Evolutionary conservation across 352 stramenopile genomes (phyloP).

Genomic region (Aphanomyces cochlioides): DNA sequence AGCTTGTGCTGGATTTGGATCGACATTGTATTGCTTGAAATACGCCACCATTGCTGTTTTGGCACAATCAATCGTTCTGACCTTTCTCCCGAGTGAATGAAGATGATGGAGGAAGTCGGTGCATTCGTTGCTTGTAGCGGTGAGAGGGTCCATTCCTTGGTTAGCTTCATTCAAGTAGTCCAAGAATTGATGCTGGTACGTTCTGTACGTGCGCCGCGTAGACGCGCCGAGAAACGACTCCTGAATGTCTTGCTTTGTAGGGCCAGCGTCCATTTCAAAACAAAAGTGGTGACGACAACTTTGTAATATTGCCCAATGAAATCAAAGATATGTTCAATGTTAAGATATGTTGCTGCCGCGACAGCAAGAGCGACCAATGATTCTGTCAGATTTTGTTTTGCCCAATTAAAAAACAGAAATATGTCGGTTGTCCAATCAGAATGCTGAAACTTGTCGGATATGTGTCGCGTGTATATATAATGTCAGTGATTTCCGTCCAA

Average conservation of each 20-base stretch:
- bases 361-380: neutral
- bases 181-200: neutral
- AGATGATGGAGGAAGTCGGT: no score
- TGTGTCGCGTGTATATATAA: slow-evolving; percentile 1
- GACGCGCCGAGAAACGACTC: neutral
- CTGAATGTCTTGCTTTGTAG: neutral
- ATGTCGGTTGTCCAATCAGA: neutral
- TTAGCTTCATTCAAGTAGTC: neutral
- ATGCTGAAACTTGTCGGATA: neutral
- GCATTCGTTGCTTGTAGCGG: no score
- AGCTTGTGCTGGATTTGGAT: no score
- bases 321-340: neutral
- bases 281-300: neutral
- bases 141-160: neutral
- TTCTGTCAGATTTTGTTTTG: no score
- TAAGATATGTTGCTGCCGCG: neutral
- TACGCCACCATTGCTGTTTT: no score
- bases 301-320: neutral
- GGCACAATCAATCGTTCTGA: no score
- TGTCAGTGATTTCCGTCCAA: no score
- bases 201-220: slow-evolving; percentile 2
- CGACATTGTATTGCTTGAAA: no score
- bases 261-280: neutral
- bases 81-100: no score
- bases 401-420: no score